These are phyloP conservation scores for Heliophila coronopifolia DNA, from an alignment of 441 rosid genomes.

Conservation along the genomic window DNA sequence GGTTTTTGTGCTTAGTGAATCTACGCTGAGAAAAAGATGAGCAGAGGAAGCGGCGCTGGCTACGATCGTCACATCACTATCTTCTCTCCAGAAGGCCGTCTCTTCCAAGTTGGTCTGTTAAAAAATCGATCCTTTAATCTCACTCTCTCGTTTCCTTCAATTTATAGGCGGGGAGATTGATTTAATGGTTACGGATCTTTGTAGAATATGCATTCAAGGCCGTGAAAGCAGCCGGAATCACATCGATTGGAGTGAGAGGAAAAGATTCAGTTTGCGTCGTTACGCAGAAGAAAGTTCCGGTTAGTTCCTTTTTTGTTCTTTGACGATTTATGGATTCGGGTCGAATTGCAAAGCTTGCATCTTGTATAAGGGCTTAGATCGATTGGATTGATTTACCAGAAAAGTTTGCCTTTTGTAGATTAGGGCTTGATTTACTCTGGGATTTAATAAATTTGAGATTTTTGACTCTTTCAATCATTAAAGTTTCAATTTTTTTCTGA, in stretches of 20 bases:
- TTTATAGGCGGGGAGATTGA: background rate
- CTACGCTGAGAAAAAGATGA: slow-evolving; percentile 39
- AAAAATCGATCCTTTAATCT: background rate
- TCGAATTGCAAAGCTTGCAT: background rate
- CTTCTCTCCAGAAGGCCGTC: slow-evolving; percentile 98
- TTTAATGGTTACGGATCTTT: background rate
- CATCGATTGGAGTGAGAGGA: slow-evolving; percentile 92
- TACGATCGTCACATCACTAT: slow-evolving; percentile 98
- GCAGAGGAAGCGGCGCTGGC: slow-evolving; percentile 94
- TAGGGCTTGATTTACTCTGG: no score
- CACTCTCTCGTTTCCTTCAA: background rate
- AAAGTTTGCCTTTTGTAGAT: no score
- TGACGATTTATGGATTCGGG: background rate
- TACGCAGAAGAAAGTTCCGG: slow-evolving; percentile 97
- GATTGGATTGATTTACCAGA: no score
- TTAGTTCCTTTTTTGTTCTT: slow-evolving; percentile 29
- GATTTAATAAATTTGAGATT: background rate
- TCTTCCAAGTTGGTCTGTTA: slow-evolving; percentile 93
- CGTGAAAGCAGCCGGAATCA: slow-evolving; percentile 77
- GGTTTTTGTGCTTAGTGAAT: background rate
- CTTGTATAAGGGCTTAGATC: slow-evolving; percentile 5
- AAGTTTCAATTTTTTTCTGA: no score
- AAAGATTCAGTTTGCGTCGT: slow-evolving; percentile 93
- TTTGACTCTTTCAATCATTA: no score
- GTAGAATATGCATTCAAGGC: slow-evolving; percentile 97